Conservation (phyloP, 2,329 filamentous ascomycete species). For the Thelonectria blattea region DNA sequence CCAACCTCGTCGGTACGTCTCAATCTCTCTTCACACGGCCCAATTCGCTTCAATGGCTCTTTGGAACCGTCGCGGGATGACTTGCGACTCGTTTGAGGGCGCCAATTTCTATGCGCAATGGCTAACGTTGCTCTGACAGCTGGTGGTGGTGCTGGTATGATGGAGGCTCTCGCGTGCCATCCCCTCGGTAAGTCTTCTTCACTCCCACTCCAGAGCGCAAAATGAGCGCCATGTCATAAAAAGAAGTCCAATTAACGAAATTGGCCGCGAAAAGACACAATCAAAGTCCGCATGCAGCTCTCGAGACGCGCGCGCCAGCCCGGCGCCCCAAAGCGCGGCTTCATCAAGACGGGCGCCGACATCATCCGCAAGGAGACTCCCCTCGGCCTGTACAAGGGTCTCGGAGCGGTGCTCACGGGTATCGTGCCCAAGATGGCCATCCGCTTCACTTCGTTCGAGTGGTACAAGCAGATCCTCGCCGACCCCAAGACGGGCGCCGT, state of each 20-base stretch:
- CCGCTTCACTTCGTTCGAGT: constrained; percentile 95
- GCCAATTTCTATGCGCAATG: constrained; percentile 22
- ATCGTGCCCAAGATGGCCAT: constrained; percentile 99
- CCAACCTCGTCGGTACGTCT: constrained; percentile 85
- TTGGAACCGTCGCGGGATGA: background rate
- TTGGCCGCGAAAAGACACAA: constrained; percentile 69
- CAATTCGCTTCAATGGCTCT: constrained; percentile 10
- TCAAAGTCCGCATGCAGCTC: constrained; percentile 99
- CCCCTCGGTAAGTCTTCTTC: constrained; percentile 71
- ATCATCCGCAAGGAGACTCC: constrained; percentile 92
- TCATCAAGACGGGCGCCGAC: constrained; percentile 82
- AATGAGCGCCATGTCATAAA: background rate
- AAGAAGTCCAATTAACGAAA: constrained; percentile 3
- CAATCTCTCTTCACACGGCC: background rate
- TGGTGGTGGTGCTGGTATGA: constrained; percentile 97
- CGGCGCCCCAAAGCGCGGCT: constrained; percentile 85
- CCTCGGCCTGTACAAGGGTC: constrained; percentile 92
- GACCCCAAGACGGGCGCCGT: constrained; percentile 71
- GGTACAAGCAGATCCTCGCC: constrained; percentile 85
- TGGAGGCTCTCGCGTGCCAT: constrained; percentile 97
- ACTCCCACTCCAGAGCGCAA: constrained; percentile 9
- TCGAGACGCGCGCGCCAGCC: constrained; percentile 83
- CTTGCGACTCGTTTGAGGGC: background rate
- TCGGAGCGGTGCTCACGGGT: constrained; percentile 94
- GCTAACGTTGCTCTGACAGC: constrained; percentile 57